These are phyloP conservation scores for Suillus ampliporus DNA, from an alignment of 768 basidiomycete genomes.

Conservation along the genomic window DNA sequence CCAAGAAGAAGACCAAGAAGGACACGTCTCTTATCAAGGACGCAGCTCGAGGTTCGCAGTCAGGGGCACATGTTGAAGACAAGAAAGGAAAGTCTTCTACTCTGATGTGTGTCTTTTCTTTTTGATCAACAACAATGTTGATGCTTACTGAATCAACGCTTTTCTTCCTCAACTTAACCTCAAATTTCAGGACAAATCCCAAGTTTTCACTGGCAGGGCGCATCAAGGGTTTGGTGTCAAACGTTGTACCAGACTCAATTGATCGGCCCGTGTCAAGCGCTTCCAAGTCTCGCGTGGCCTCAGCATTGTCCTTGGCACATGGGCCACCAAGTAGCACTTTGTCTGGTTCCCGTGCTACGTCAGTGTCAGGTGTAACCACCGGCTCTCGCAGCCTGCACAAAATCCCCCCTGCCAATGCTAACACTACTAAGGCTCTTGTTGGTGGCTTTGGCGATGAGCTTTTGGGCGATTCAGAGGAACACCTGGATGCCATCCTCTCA, in stretches of 20 bases:
- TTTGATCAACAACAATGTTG: constrained; percentile 7
- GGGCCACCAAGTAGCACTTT: too few relatives aligned
- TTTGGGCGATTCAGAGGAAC: too few relatives aligned
- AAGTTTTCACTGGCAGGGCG: neutral
- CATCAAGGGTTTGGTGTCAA: neutral
- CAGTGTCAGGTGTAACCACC: neutral
- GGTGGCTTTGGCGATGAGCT: too few relatives aligned
- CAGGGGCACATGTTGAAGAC: neutral
- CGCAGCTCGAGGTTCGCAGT: too few relatives aligned
- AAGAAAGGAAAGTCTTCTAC: neutral
- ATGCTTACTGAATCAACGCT: constrained; percentile 13
- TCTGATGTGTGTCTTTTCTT: neutral
- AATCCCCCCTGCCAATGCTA: too few relatives aligned
- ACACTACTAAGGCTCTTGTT: too few relatives aligned
- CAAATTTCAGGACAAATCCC: neutral
- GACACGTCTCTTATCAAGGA: too few relatives aligned
- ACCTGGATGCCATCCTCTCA: too few relatives aligned
- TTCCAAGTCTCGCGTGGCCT: neutral
- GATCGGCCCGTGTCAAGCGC: neutral
- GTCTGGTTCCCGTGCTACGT: neutral
- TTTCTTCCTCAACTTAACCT: constrained; percentile 11
- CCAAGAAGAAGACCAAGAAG: neutral
- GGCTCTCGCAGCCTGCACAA: too few relatives aligned
- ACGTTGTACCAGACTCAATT: neutral
- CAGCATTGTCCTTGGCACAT: too few relatives aligned